phyloP scores from a whole-genome alignment of 345 rosid genomes.

The Gossypium herbaceum region DNA sequence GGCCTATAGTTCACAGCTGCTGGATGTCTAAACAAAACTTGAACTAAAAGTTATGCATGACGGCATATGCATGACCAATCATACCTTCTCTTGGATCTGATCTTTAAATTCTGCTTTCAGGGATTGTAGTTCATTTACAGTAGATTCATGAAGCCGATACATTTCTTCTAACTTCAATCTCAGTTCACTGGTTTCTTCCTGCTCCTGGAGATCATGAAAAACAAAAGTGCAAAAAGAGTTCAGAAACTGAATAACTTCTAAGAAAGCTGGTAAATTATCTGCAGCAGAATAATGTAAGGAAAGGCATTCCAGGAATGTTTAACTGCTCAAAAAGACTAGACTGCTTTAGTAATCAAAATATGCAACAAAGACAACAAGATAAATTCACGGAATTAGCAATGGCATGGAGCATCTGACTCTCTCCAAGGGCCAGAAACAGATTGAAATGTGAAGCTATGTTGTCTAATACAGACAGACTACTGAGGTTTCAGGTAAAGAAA shows the following conservation, averaged over 20 bases:
- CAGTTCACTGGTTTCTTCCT: conserved; percentile 46
- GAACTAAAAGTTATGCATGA: neutral
- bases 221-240: neutral
- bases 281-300: neutral
- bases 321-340: neutral
- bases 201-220: conserved; percentile 41
- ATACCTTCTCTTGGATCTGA: conserved; percentile 65
- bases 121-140: conserved; percentile 49
- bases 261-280: neutral
- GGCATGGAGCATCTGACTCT: neutral
- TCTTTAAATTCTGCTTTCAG: conserved; percentile 49
- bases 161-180: conserved; percentile 44
- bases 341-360: neutral
- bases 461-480: neutral
- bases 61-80: conserved; percentile 2
- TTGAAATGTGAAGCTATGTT: neutral
- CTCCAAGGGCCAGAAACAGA: no score
- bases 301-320: neutral
- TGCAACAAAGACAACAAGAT: neutral
- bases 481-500: neutral
- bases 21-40: neutral
- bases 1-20: neutral
- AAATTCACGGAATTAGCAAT: neutral
- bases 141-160: conserved; percentile 42
- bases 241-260: neutral